These are phyloP conservation scores for Panaeolus cyanescens DNA, from an alignment of 768 basidiomycete genomes.

Conservation along the genomic window DNA sequence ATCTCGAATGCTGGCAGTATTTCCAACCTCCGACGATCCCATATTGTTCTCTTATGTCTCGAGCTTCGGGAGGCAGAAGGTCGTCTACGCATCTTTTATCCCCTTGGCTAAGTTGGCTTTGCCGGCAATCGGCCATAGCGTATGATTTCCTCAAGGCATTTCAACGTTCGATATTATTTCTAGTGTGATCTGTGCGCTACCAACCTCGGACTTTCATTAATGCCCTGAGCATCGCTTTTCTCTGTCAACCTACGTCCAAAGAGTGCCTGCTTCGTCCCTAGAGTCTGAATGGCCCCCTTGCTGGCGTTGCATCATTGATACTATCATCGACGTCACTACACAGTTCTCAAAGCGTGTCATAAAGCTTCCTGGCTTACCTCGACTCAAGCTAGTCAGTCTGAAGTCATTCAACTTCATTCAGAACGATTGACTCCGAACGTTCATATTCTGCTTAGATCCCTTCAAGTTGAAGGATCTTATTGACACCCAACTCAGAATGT, in stretches of 20 bases:
- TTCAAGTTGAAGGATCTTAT: too few species aligned
- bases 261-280: neutral
- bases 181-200: neutral
- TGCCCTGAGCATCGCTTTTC: neutral
- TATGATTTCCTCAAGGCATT: neutral
- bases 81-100: neutral
- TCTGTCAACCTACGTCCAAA: neutral
- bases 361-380: neutral
- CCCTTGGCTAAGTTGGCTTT: neutral
- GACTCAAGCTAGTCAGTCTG: neutral
- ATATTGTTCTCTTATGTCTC: neutral
- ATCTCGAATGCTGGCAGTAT: neutral
- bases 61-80: neutral
- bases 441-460: too few species aligned
- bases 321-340: neutral
- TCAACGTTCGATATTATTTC: too few species aligned
- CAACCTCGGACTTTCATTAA: slow-evolving; percentile 1
- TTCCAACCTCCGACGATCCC: neutral
- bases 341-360: neutral
- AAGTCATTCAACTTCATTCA: neutral
- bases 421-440: neutral
- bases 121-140: neutral
- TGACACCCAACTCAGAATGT: neutral
- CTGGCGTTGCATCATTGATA: neutral
- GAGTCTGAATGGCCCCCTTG: neutral